phyloP scores from a whole-genome alignment of 495 filamentous ascomycete genomes.

The Eremomyces bilateralis region DNA sequence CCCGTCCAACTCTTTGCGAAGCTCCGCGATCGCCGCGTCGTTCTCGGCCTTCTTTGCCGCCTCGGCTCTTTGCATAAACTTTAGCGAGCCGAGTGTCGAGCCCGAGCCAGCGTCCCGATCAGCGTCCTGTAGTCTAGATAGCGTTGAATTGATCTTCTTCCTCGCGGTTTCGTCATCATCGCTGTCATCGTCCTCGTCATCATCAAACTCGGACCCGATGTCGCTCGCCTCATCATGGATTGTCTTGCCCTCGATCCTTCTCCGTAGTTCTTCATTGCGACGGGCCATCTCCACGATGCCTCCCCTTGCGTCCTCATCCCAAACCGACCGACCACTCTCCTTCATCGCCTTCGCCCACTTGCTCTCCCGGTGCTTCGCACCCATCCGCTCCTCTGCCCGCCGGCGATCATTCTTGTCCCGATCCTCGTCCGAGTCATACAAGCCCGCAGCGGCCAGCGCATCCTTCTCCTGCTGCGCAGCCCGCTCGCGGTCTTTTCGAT shows the following conservation, averaged over 20 bases:
- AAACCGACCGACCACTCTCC: slow-evolving; percentile 26
- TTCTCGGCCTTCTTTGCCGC: slow-evolving; percentile 54
- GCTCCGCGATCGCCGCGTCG: slow-evolving; percentile 51
- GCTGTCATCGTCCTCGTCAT: slow-evolving; percentile 9
- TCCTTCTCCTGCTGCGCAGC: slow-evolving; percentile 55
- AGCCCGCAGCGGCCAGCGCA: slow-evolving; percentile 20
- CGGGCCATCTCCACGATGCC: slow-evolving; percentile 65
- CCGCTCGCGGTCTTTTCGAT: slow-evolving; percentile 64
- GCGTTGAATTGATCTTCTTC: slow-evolving; percentile 24
- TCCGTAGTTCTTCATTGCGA: slow-evolving; percentile 65
- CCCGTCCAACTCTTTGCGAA: slow-evolving; percentile 45
- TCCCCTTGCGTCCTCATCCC: slow-evolving; percentile 24
- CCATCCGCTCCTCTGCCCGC: slow-evolving; percentile 75
- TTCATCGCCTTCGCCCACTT: slow-evolving; percentile 88
- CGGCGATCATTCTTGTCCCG: slow-evolving; percentile 55
- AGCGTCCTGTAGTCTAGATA: slow-evolving; percentile 30
- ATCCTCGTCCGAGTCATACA: slow-evolving; percentile 50
- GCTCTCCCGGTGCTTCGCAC: slow-evolving; percentile 68
- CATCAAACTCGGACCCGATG: slow-evolving; percentile 9
- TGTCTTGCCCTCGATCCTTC: slow-evolving; percentile 61
- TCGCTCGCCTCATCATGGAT: slow-evolving; percentile 27
- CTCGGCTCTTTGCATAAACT: slow-evolving; percentile 85
- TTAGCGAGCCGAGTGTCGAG: slow-evolving; percentile 45
- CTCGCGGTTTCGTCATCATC: slow-evolving; percentile 28
- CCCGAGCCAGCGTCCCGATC: slow-evolving; percentile 25